phyloP scores from a whole-genome alignment of 805 yeast species.

The Komagataella mondaviorum region DNA sequence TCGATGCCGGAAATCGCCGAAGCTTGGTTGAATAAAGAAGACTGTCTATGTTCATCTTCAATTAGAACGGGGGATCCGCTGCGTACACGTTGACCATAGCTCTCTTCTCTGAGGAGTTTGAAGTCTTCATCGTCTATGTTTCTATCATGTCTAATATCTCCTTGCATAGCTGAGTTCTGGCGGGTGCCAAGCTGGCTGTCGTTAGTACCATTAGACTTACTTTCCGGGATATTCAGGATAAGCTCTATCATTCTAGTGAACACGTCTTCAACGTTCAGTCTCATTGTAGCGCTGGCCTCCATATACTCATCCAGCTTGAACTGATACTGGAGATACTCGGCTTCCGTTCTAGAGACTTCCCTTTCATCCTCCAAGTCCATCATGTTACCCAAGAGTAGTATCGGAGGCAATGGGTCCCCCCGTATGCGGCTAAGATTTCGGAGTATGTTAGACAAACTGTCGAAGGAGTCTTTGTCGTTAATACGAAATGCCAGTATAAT shows the following conservation, averaged over 20 bases:
- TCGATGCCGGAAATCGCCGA: background rate
- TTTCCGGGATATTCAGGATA: background rate
- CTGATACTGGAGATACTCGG: background rate
- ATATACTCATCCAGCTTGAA: background rate
- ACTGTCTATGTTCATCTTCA: background rate
- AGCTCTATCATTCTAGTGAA: background rate
- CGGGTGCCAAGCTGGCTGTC: background rate
- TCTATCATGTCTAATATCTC: background rate
- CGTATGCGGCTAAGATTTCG: constrained; percentile 72
- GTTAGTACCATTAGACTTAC: background rate
- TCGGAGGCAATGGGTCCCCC: constrained; percentile 12
- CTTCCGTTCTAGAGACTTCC: constrained; percentile 61
- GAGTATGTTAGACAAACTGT: constrained; percentile 17
- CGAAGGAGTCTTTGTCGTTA: constrained; percentile 32
- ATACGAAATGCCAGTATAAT: constrained; percentile 36
- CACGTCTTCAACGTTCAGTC: constrained; percentile 1
- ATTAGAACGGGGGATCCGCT: background rate
- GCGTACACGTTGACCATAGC: background rate
- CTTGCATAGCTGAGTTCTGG: background rate
- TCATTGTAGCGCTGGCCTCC: constrained; percentile 1
- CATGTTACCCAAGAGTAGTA: constrained; percentile 64
- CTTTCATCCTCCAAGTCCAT: constrained; percentile 65
- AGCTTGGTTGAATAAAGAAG: background rate
- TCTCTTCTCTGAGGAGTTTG: background rate
- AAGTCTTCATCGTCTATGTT: background rate